phyloP scores from a whole-genome alignment of 1,139 yeast genomes.

The Yarrowia galli region DNA sequence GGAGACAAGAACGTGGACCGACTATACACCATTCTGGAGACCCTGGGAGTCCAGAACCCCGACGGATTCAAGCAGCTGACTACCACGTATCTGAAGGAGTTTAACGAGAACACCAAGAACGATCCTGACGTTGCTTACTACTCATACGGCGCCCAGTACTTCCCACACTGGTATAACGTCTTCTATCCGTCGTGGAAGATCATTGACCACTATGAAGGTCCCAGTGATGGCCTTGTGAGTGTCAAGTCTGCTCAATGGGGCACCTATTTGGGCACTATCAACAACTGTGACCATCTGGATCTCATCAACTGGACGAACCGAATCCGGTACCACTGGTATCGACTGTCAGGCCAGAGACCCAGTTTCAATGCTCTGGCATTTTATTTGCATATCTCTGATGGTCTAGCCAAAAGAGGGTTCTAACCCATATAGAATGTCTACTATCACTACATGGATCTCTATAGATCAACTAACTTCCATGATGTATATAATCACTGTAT shows the following conservation, averaged over 20 bases:
- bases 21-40: slow-evolving; percentile 39
- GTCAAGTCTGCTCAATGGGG: slow-evolving; percentile 87
- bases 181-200: slow-evolving; percentile 70
- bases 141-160: slow-evolving; percentile 80
- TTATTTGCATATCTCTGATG: slow-evolving; percentile 76
- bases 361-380: slow-evolving; percentile 75
- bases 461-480: no score
- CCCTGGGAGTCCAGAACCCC: slow-evolving; percentile 42
- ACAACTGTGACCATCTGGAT: slow-evolving; percentile 83
- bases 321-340: slow-evolving; percentile 52
- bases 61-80: slow-evolving; percentile 57
- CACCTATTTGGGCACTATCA: slow-evolving; percentile 74
- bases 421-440: slow-evolving; percentile 47
- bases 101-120: slow-evolving; percentile 62
- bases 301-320: slow-evolving; percentile 61
- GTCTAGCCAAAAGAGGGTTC: slow-evolving; percentile 68
- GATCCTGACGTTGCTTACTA: slow-evolving; percentile 72
- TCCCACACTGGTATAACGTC: slow-evolving; percentile 67
- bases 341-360: slow-evolving; percentile 49
- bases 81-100: slow-evolving; percentile 56
- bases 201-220: slow-evolving; percentile 58
- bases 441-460: no score
- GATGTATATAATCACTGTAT: slow-evolving; percentile 14
- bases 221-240: slow-evolving; percentile 87
- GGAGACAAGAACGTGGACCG: slow-evolving; percentile 39